Conservation (phyloP, 768 basidiomycete genomes). For the Exsudoporus frostii region DNA sequence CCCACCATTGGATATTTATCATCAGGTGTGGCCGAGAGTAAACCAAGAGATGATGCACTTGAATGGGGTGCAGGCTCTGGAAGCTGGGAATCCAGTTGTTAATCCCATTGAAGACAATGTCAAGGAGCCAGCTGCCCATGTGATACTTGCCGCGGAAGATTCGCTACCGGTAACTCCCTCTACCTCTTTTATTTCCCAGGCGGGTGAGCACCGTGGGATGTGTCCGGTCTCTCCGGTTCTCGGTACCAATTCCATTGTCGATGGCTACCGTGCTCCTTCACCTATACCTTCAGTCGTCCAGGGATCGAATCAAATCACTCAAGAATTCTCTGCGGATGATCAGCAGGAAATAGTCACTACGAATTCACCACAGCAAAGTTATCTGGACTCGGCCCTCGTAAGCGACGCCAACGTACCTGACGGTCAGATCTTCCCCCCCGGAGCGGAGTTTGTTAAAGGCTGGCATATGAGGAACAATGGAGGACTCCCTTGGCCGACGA, state of each 20-base stretch:
- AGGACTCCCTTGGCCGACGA: constrained; percentile 58
- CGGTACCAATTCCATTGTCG: constrained; percentile 28
- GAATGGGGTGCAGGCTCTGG: constrained; percentile 12
- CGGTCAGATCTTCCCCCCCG: constrained; percentile 76
- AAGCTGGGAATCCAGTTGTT: neutral
- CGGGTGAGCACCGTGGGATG: neutral
- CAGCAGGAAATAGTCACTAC: neutral
- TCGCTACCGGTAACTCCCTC: constrained; percentile 26
- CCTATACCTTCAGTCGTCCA: constrained; percentile 2
- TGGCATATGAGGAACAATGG: constrained; percentile 77
- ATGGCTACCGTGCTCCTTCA: constrained; percentile 26
- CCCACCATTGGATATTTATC: constrained; percentile 17
- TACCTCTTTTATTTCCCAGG: constrained; percentile 5
- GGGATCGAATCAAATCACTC: neutral
- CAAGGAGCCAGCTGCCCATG: constrained; percentile 4
- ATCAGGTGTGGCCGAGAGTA: constrained; percentile 35
- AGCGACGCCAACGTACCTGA: constrained; percentile 69
- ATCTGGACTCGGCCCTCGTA: constrained; percentile 54
- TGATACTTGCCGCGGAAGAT: constrained; percentile 33
- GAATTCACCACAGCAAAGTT: neutral
- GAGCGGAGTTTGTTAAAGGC: constrained; percentile 82
- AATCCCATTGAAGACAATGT: neutral
- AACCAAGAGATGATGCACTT: constrained; percentile 38
- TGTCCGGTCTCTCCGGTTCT: constrained; percentile 2
- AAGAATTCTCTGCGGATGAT: neutral